Evolutionary conservation across 1,284 basidiomycete genomes (phyloP).

Genomic region (Tilletiopsis washingtonensis): DNA sequence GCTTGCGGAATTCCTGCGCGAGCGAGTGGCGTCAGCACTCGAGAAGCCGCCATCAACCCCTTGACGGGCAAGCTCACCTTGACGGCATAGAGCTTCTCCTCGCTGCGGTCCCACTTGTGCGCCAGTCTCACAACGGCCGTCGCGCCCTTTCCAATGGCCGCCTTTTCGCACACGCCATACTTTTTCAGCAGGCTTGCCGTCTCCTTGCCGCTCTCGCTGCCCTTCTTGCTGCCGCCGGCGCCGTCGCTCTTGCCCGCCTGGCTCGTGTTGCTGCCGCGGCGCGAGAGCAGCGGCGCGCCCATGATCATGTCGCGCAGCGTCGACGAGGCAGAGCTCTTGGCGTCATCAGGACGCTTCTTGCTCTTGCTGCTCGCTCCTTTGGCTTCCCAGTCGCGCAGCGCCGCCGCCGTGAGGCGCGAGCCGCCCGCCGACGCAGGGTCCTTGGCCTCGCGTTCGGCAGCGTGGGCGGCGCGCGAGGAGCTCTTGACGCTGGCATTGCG

Average conservation of each 20-base stretch:
- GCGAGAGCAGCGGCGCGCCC: slow-evolving; percentile 38
- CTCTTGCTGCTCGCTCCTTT: slow-evolving; percentile 20
- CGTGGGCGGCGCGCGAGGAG: slow-evolving; percentile 6
- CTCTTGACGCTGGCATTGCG: slow-evolving; percentile 34
- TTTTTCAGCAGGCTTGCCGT: slow-evolving; percentile 58
- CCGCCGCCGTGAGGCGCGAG: slow-evolving; percentile 34
- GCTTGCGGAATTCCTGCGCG: slow-evolving; percentile 79
- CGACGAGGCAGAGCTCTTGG: slow-evolving; percentile 34
- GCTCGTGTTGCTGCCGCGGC: slow-evolving; percentile 34
- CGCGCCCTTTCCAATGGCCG: slow-evolving; percentile 94
- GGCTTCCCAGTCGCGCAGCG: slow-evolving; percentile 42
- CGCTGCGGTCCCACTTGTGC: slow-evolving; percentile 94
- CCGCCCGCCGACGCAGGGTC: slow-evolving; percentile 7
- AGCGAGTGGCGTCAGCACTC: not conserved
- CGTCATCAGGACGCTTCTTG: slow-evolving; percentile 24
- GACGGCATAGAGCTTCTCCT: slow-evolving; percentile 97
- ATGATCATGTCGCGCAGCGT: slow-evolving; percentile 45
- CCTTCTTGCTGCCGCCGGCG: slow-evolving; percentile 32
- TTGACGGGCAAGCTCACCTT: slow-evolving; percentile 55
- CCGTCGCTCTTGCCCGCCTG: slow-evolving; percentile 34
- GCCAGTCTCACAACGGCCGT: slow-evolving; percentile 92
- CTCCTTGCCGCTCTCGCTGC: slow-evolving; percentile 20
- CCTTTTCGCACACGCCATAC: slow-evolving; percentile 93
- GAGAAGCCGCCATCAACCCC: not conserved
- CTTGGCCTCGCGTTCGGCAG: slow-evolving; percentile 10